phyloP scores from a whole-genome alignment of 2,329 filamentous ascomycete species.

The Pseudocercospora cruenta region DNA sequence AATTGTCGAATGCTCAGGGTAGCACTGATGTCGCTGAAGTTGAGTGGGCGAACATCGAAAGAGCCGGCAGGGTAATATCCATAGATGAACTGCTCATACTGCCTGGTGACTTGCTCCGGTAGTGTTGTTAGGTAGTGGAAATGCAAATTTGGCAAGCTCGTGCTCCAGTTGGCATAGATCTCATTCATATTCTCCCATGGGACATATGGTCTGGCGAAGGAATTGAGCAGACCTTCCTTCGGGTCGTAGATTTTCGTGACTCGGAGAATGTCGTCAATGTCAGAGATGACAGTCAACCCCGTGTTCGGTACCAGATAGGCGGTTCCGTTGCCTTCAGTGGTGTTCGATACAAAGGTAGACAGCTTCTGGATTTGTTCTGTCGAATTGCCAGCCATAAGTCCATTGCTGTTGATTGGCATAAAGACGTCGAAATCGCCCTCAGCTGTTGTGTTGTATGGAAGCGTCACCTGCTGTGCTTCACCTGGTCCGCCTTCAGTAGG shows the following conservation, averaged over 20 bases:
- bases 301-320: constrained; percentile 73
- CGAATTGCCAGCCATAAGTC: constrained; percentile 65
- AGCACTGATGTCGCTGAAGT: constrained; percentile 75
- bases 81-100: constrained; percentile 81
- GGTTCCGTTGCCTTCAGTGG: constrained; percentile 71
- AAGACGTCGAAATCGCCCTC: constrained; percentile 77
- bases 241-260: constrained; percentile 80
- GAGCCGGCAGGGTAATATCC: constrained; percentile 75
- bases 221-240: constrained; percentile 73
- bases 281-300: constrained; percentile 73
- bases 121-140: constrained; percentile 84
- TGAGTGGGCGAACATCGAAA: constrained; percentile 77
- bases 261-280: constrained; percentile 81
- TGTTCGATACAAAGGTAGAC: constrained; percentile 67
- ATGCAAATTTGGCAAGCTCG: constrained; percentile 67
- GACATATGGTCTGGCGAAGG: constrained; percentile 71
- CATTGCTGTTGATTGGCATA: constrained; percentile 63
- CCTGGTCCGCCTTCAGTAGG: constrained; percentile 58
- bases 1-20: constrained; percentile 72
- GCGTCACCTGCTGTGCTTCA: constrained; percentile 61
- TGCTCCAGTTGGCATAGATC: constrained; percentile 75
- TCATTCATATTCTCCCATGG: constrained; percentile 80
- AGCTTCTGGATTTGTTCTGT: constrained; percentile 68
- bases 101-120: constrained; percentile 74
- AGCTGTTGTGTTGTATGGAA: constrained; percentile 67